Conservation (phyloP, 2,329 filamentous ascomycete species). For the Trichoderma simmonsii region DNA sequence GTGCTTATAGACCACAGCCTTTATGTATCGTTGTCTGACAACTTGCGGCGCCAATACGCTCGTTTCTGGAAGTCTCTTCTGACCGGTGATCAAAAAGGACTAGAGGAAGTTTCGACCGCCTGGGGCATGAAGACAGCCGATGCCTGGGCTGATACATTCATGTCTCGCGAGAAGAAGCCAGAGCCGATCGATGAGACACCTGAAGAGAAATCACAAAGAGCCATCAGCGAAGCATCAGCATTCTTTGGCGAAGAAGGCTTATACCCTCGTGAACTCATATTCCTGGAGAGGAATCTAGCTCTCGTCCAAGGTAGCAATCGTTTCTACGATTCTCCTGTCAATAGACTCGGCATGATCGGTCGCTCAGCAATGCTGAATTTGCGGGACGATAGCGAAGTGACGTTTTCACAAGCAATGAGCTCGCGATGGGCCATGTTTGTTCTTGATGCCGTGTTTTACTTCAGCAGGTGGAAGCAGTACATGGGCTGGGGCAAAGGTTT, state of each 20-base stretch:
- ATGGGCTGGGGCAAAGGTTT: constrained; percentile 15
- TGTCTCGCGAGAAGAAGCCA: constrained; percentile 13
- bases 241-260: constrained; percentile 8
- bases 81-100: neutral
- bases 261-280: constrained; percentile 11
- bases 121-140: constrained; percentile 16
- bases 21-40: neutral
- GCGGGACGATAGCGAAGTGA: neutral
- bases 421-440: constrained; percentile 14
- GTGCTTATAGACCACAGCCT: constrained; percentile 15
- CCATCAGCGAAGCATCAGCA: neutral
- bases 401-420: neutral
- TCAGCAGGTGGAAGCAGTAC: constrained; percentile 12
- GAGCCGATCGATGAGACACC: neutral
- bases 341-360: constrained; percentile 14
- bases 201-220: neutral
- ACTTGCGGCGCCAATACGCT: constrained; percentile 9
- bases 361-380: constrained; percentile 14
- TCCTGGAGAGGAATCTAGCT: constrained; percentile 9
- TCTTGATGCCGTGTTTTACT: constrained; percentile 13
- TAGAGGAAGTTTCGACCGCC: constrained; percentile 2
- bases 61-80: constrained; percentile 13
- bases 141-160: constrained; percentile 10
- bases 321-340: constrained; percentile 12
- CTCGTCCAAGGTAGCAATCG: constrained; percentile 15